phyloP scores from a whole-genome alignment of 345 rosid genomes.

The Anacardium occidentale region DNA sequence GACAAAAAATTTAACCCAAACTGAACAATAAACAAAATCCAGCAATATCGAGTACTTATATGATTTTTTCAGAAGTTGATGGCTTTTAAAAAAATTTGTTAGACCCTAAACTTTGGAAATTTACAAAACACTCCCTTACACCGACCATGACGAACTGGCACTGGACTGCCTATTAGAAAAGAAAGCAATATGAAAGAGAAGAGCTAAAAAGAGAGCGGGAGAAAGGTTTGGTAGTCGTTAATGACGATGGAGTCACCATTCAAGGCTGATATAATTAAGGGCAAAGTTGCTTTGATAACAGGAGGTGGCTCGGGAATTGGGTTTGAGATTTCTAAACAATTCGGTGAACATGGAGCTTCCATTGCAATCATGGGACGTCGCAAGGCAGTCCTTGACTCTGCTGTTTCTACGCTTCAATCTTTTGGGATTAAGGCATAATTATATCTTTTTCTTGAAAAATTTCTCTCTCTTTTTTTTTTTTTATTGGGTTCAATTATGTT shows the following conservation, averaged over 20 bases:
- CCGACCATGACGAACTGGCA: no score
- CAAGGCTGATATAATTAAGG: conserved; percentile 50
- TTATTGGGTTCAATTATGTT: not conserved
- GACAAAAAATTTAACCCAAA: no score
- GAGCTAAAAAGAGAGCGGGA: not conserved
- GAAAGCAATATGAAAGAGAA: no score
- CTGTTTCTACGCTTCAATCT: conserved; percentile 60
- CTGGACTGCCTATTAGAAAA: no score
- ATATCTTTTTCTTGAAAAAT: not conserved
- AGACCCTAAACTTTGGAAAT: no score
- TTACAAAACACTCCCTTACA: no score
- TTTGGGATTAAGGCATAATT: conserved; percentile 53
- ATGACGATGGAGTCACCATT: conserved; percentile 66
- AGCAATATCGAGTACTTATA: no score
- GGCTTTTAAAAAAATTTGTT: no score
- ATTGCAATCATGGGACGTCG: conserved; percentile 87
- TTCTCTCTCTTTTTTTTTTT: not conserved
- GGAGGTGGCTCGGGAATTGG: conserved; percentile 95
- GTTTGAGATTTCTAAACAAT: conserved; percentile 67
- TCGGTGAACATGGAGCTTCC: conserved; percentile 71
- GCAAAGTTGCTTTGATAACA: conserved; percentile 64
- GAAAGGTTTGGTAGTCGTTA: not conserved
- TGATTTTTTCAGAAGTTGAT: no score
- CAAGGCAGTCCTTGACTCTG: conserved; percentile 52
- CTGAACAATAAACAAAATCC: no score